Base-by-base conservation (phyloP, 2,329 filamentous ascomycete species). In the Colletotrichum incanum region DNA sequence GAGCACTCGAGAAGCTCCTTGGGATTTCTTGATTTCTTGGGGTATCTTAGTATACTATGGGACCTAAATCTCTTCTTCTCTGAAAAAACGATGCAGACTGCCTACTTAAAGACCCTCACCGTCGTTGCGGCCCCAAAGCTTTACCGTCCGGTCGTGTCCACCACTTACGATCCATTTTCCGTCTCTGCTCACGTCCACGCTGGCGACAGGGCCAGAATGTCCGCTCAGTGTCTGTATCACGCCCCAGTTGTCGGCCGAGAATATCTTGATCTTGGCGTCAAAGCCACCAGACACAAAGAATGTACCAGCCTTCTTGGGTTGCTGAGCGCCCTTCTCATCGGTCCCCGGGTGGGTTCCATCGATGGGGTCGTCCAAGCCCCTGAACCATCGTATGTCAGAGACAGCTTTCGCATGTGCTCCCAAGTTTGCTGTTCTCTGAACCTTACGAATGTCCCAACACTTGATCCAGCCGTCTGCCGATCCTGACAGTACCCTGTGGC, bases 391-490 rank as follows among this genome's bases (percentile, higher is more conserved):
- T 74, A 99, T 84, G 81, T 99, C 96, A 1, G 95, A 96, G 9
- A 99, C 95, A 43, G 96, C 93, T 75, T 94, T 96, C 61, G 91
- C 93, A 81, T 99, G 96, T 8, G 96, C 96, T 60, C 96, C 96
- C 58, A 99, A 93, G 23, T 93, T 94, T 16, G 94, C 96, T 0
- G 90, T 92, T 74, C 92, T 92, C 76, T 93, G 90, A 60, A 98
- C 95, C 77, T 96, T 96, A 56, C 96, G 91, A 64, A 99, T 88
- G 79, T 99, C 96, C 96, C 96, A 99, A 83, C 96, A 98, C 82
- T 98, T 98, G 78, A 98, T 92, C 90, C 96, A 98, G 23, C 96
- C 96, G 79, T 99, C 96, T 2, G 92, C 94, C 18, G 95, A 97
- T 1, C 95, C 95, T 0, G 95, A 95, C n/a, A 98, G 86, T 11